phyloP scores from a whole-genome alignment of 2,329 filamentous ascomycete genomes.

The Hawksworthiomyces lignivorus region DNA sequence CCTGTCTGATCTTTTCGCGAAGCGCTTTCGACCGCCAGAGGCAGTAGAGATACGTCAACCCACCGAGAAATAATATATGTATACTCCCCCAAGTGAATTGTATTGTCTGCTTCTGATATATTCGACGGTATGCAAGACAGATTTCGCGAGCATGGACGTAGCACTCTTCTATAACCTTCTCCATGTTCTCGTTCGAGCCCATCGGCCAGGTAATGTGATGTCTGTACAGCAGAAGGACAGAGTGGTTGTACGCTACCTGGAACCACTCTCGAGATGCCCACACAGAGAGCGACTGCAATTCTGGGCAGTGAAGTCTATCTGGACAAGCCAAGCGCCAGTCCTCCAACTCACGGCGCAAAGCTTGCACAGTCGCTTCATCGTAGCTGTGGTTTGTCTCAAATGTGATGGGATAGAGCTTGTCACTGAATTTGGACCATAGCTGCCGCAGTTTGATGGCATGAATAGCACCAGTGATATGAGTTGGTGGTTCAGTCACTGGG shows the following conservation, averaged over 20 bases:
- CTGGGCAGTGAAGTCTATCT: neutral
- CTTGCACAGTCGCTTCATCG: conserved; percentile 10
- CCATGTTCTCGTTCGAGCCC: neutral
- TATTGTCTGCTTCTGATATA: conserved; percentile 23
- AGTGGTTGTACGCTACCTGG: conserved; percentile 29
- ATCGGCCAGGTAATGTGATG: conserved; percentile 16
- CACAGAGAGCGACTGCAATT: conserved; percentile 17
- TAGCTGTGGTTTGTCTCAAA: neutral
- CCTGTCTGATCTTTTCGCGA: conserved; percentile 8
- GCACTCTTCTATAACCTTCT: conserved; percentile 13
- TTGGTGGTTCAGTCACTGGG: conserved; percentile 13
- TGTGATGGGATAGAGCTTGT: conserved; percentile 17
- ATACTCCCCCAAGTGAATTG: conserved; percentile 27
- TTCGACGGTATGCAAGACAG: conserved; percentile 26
- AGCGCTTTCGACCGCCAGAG: conserved; percentile 19
- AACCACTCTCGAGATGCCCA: conserved; percentile 32
- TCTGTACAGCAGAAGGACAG: conserved; percentile 30
- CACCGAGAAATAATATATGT: conserved; percentile 28
- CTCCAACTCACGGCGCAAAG: conserved; percentile 20
- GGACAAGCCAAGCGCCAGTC: conserved; percentile 15
- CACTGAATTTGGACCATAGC: conserved; percentile 23
- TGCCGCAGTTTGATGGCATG: conserved; percentile 23
- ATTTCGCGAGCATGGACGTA: conserved; percentile 19
- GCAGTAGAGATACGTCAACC: conserved; percentile 28
- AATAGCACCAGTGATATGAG: conserved; percentile 23